phyloP scores from a whole-genome alignment of 139 green algal species.

The Volvox africanus region DNA sequence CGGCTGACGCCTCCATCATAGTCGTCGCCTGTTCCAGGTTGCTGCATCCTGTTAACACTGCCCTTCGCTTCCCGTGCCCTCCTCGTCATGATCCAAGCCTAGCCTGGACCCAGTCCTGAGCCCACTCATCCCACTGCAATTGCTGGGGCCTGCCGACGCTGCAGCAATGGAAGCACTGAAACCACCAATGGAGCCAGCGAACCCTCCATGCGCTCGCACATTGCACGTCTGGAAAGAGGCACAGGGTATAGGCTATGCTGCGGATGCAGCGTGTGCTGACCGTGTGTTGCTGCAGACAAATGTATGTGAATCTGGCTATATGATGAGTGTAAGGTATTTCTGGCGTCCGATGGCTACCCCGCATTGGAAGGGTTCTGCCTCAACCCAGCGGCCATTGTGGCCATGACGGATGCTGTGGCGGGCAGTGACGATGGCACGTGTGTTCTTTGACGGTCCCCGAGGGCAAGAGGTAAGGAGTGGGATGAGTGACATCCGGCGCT shows the following conservation, averaged over 20 bases:
- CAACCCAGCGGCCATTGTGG: not conserved
- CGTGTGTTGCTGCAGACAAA: not conserved
- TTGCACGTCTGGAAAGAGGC: not conserved
- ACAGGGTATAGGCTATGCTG: not conserved
- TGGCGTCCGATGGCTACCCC: not conserved
- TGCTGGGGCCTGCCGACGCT: not conserved
- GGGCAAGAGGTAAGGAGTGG: not conserved
- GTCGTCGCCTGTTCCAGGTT: not conserved
- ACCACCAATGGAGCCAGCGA: slow-evolving; percentile 2
- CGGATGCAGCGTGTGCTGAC: not conserved
- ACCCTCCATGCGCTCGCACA: not conserved
- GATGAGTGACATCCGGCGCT: not conserved
- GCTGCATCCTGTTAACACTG: no score
- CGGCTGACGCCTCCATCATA: not conserved
- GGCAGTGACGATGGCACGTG: not conserved
- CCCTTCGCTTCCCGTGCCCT: not conserved
- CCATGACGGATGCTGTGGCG: not conserved
- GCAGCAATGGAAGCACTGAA: not conserved
- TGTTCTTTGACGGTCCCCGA: not conserved
- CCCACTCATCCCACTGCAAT: not conserved
- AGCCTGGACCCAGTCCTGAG: not conserved
- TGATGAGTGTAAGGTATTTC: not conserved
- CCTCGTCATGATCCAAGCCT: not conserved
- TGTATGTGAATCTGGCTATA: not conserved
- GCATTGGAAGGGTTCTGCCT: not conserved